phyloP scores from a whole-genome alignment of 345 rosid species.

The Triadica sebifera region DNA sequence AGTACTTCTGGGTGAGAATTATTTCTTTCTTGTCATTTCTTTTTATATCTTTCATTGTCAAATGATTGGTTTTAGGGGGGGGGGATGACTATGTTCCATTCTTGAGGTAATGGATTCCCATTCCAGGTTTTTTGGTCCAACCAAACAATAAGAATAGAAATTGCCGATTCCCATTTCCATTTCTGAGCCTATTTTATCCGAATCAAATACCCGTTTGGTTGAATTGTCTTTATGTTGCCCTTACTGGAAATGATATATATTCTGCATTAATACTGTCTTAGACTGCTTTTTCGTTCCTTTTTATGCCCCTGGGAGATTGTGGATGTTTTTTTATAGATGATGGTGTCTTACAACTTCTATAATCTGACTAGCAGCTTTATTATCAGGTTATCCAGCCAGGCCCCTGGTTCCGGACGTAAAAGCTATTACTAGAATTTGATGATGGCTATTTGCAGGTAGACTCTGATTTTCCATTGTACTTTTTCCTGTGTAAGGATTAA shows the following conservation, averaged over 20 bases:
- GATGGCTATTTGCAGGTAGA: conserved; percentile 52
- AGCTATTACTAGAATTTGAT: conserved; percentile 68
- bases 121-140: too few species aligned
- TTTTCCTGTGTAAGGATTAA: conserved; percentile 16
- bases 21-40: neutral
- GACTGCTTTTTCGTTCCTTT: conserved; percentile 5
- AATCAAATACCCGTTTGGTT: neutral
- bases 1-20: conserved; percentile 74
- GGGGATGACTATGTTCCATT: too few species aligned
- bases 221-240: neutral
- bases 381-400: conserved; percentile 84
- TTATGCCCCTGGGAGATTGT: conserved; percentile 2
- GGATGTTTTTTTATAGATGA: conserved; percentile 8
- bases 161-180: too few species aligned
- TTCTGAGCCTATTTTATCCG: too few species aligned
- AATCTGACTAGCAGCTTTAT: conserved; percentile 43
- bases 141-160: too few species aligned
- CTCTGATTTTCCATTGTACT: conserved; percentile 24
- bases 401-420: conserved; percentile 76
- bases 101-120: too few species aligned
- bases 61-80: neutral
- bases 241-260: neutral
- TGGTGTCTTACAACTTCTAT: conserved; percentile 19
- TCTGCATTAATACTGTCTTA: too few species aligned
- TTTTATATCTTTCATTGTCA: neutral